Evolutionary conservation across 306 rosid genomes (phyloP), one percentile per base, ranked within the genome.

Genomic region (Oemleria cerasiformis): DNA sequence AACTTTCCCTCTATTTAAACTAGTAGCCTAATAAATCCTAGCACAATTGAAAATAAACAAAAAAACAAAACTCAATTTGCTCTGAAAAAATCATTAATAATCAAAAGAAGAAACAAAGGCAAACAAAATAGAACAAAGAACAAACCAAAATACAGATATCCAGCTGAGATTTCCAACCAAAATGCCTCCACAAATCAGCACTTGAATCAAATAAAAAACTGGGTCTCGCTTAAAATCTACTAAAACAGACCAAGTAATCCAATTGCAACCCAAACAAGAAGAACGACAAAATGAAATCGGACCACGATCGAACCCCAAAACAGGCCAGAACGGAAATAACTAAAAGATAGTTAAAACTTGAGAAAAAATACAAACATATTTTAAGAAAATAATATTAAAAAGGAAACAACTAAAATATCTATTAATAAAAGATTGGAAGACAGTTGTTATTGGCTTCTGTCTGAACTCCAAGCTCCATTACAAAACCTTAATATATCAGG

Each of bases 91-190:
- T 63, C 86, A 78, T 53, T 4, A 74, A 59, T 25, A 79, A 75
- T 71, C 81, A 77, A 34, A 77, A 66, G 77, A 80, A 77, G 79
- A 81, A 78, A 74, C 81, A 81, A 78, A 75, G 49, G 19, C 78
- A 77, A 42, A 40, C 65, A 51, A 78, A 45, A 67, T 44, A 67
- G 72, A 80, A 70, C 80, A 70, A 56, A 74, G 73, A 67, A 72
- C 36, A 80, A 81, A 62, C 69, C 87, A 82, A 82, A 75, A 65
- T 58, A 77, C 63, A 83, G 17, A 82, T 50, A 78, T 86, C 89
- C 77, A 80, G 76, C 71, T 66, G 78, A 79, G 78, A 80, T 76
- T 83, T 85, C 74, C 81, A 56, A 82, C 81, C 78, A 73, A 57
- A 63, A 75, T 72, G 79, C 67, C 80, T 59, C 72, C 72, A 80